Conservation (phyloP, 2,329 filamentous ascomycete species). For the Orbilia blumenaviensis region DNA sequence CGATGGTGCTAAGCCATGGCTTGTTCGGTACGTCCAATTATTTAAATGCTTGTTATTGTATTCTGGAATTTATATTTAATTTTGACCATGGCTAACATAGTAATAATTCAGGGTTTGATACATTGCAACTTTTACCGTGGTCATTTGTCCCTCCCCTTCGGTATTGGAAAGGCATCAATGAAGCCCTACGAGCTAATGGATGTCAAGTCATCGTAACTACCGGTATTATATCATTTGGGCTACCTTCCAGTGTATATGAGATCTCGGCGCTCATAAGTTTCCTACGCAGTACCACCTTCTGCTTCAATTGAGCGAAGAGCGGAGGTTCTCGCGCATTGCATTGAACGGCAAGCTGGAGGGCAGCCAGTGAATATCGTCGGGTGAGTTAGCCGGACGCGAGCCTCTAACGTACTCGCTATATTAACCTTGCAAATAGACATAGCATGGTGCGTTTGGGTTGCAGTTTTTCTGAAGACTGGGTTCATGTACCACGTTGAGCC, state of each 20-base stretch:
- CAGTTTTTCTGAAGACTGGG: not conserved
- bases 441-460: slow-evolving; percentile 62
- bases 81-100: slow-evolving; percentile 62
- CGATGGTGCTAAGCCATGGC: slow-evolving; percentile 73
- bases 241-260: not conserved
- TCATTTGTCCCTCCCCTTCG: slow-evolving; percentile 26
- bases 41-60: not conserved
- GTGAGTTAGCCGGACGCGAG: slow-evolving; percentile 17
- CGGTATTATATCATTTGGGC: slow-evolving; percentile 27
- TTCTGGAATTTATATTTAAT: not conserved
- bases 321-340: slow-evolving; percentile 67
- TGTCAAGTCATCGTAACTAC: slow-evolving; percentile 69
- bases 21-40: slow-evolving; percentile 70
- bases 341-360: slow-evolving; percentile 62
- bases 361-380: slow-evolving; percentile 58
- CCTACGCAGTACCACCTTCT: slow-evolving; percentile 67
- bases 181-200: slow-evolving; percentile 67
- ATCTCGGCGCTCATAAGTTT: not conserved
- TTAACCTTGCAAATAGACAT: slow-evolving; percentile 63
- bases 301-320: slow-evolving; percentile 71
- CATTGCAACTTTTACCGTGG: slow-evolving; percentile 31
- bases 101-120: slow-evolving; percentile 56
- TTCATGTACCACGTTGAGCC: not conserved
- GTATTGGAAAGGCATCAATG: slow-evolving; percentile 73
- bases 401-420: not conserved